Evolutionary conservation across 1,284 basidiomycete species (phyloP).

Genomic region (Puccinia triticina): DNA sequence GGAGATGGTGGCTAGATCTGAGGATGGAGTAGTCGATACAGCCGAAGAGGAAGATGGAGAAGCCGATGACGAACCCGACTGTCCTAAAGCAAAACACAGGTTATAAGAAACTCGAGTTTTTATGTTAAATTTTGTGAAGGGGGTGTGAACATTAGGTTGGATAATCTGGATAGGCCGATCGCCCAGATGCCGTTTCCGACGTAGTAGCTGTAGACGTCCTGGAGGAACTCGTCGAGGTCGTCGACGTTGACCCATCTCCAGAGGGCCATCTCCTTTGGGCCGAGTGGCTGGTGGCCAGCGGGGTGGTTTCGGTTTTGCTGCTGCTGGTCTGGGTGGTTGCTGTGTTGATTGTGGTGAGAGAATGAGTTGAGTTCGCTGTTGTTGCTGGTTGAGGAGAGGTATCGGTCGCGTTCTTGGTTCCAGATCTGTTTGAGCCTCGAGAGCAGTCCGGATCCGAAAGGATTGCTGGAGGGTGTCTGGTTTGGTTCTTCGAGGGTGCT

Average conservation of each 20-base stretch:
- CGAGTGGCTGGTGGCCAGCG: conserved; percentile 39
- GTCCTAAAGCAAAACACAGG: conserved; percentile 67
- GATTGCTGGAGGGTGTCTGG: not conserved
- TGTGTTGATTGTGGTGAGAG: conserved; percentile 17
- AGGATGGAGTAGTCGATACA: conserved; percentile 88
- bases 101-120: conserved; percentile 45
- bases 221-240: conserved; percentile 90
- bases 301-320: not conserved
- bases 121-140: conserved; percentile 36
- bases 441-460: conserved; percentile 3
- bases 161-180: conserved; percentile 80
- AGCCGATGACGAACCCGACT: conserved; percentile 92
- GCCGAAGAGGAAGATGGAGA: conserved; percentile 91
- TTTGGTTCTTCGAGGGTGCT: not conserved
- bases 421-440: conserved; percentile 38
- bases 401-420: conserved; percentile 41
- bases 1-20: conserved; percentile 57
- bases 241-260: conserved; percentile 99
- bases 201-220: conserved; percentile 90
- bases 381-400: not conserved
- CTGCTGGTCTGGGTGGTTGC: not conserved
- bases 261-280: conserved; percentile 72
- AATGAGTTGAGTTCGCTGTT: conserved; percentile 18
- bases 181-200: conserved; percentile 93
- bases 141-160: conserved; percentile 79